Evolutionary conservation across 768 basidiomycete genomes (phyloP).

Genomic region (Exidia glandulosa): DNA sequence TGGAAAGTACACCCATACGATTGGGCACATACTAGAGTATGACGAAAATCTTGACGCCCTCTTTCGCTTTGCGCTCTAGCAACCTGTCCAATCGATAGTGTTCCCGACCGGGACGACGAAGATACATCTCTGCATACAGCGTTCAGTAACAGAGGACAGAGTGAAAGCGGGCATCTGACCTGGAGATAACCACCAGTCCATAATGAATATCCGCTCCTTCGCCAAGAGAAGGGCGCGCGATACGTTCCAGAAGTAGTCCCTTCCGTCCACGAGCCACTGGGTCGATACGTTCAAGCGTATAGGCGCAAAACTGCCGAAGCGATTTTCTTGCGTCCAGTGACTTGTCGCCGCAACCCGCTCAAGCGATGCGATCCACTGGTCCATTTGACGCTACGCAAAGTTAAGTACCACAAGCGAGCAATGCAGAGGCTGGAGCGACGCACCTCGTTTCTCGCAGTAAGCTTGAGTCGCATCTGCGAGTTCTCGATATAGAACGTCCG

Average conservation of each 20-base stretch:
- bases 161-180: conserved; percentile 30
- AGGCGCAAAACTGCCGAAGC: conserved; percentile 93
- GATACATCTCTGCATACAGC: conserved; percentile 52
- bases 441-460: conserved; percentile 82
- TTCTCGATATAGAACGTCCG: conserved; percentile 94
- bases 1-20: not conserved
- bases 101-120: conserved; percentile 76
- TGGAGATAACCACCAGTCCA: conserved; percentile 97
- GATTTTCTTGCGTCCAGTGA: conserved; percentile 67
- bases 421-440: conserved; percentile 8
- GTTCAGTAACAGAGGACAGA: not conserved
- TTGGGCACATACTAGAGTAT: conserved; percentile 85
- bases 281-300: conserved; percentile 87
- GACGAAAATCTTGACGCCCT: conserved; percentile 92
- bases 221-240: conserved; percentile 85
- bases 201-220: conserved; percentile 82
- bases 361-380: conserved; percentile 90
- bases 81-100: conserved; percentile 80
- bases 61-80: conserved; percentile 81
- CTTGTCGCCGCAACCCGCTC: conserved; percentile 68
- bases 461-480: conserved; percentile 77
- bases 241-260: conserved; percentile 98
- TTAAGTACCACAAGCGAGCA: not conserved
- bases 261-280: conserved; percentile 97
- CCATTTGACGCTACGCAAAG: conserved; percentile 69